Percentiles rank a stretch among this genome's conserved stretches.
These are phyloP conservation scores for Actinomortierella ambigua DNA, from an alignment of 371 early-diverging fungal genomes.

Conservation along the genomic window DNA sequence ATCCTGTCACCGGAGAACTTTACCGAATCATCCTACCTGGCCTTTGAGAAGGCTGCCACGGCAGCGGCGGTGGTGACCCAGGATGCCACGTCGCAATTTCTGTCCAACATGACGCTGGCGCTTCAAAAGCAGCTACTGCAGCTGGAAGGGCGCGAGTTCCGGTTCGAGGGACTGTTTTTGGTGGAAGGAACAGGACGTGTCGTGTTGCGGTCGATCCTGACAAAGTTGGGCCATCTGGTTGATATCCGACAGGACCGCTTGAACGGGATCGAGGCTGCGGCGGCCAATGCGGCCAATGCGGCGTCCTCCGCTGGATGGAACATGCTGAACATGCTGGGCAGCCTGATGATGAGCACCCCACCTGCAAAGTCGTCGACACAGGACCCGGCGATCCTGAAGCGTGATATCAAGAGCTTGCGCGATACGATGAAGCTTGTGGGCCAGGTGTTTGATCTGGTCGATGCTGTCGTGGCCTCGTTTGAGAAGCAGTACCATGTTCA, in stretches of 20 bases:
- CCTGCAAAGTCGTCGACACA: constrained; percentile 16
- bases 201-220: constrained; percentile 37
- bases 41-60: constrained; percentile 17
- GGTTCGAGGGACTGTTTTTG: constrained; percentile 37
- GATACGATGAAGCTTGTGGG: constrained; percentile 34
- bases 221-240: constrained; percentile 41
- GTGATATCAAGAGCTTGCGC: constrained; percentile 25
- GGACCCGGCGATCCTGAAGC: constrained; percentile 14
- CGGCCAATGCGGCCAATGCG: no score
- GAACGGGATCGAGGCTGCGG: constrained; percentile 15
- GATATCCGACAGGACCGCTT: constrained; percentile 30
- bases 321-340: constrained; percentile 3
- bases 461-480: constrained; percentile 27
- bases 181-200: constrained; percentile 26
- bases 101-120: constrained; percentile 22
- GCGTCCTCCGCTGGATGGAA: no score
- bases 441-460: constrained; percentile 40
- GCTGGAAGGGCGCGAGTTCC: constrained; percentile 27
- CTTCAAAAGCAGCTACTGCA: constrained; percentile 28
- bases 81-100: constrained; percentile 31
- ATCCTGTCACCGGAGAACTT: constrained; percentile 39
- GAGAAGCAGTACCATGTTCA: constrained; percentile 33
- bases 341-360: constrained; percentile 10
- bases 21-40: constrained; percentile 23
- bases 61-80: constrained; percentile 12